A percentile compares a stretch with the other conserved stretches of the same genome.
Evolutionary conservation across 768 basidiomycete genomes (phyloP).

Genomic region (Ephemerocybe angulata): DNA sequence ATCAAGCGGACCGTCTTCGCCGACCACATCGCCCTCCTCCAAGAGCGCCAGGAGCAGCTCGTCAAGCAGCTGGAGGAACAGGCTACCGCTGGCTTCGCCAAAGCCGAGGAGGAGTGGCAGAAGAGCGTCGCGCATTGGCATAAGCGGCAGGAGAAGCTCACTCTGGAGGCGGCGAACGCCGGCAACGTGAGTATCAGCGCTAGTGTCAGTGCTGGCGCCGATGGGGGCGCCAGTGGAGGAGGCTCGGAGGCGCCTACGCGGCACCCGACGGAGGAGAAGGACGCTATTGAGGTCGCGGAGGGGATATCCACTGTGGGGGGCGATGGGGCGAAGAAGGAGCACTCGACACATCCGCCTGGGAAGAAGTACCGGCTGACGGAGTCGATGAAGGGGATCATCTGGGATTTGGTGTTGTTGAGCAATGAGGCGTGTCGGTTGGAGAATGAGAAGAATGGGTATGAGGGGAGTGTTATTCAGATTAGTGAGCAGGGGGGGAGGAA

Average conservation of each 20-base stretch:
- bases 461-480: slow-evolving; percentile 65
- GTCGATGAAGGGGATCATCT: slow-evolving; percentile 72
- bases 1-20: slow-evolving; percentile 85
- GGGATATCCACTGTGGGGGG: slow-evolving; percentile 12
- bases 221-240: no score
- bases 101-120: slow-evolving; percentile 77
- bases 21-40: slow-evolving; percentile 66
- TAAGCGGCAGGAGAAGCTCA: slow-evolving; percentile 54
- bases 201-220: slow-evolving; percentile 20
- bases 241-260: slow-evolving; percentile 40
- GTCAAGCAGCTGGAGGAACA: slow-evolving; percentile 58
- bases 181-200: slow-evolving; percentile 11
- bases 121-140: slow-evolving; percentile 67
- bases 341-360: slow-evolving; percentile 55
- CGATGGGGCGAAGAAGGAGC: slow-evolving; percentile 21
- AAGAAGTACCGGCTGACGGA: slow-evolving; percentile 82
- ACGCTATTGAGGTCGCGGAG: slow-evolving; percentile 20
- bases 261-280: slow-evolving; percentile 43
- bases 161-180: slow-evolving; percentile 30
- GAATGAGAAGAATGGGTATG: slow-evolving; percentile 53
- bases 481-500: slow-evolving; percentile 82
- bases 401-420: slow-evolving; percentile 76
- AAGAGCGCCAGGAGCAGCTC: slow-evolving; percentile 64
- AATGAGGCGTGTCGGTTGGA: slow-evolving; percentile 73
- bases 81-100: slow-evolving; percentile 62